Percentiles rank a stretch among this genome's conserved stretches.
Evolutionary conservation across 768 basidiomycete genomes (phyloP).

Genomic region (Boletus sp.): DNA sequence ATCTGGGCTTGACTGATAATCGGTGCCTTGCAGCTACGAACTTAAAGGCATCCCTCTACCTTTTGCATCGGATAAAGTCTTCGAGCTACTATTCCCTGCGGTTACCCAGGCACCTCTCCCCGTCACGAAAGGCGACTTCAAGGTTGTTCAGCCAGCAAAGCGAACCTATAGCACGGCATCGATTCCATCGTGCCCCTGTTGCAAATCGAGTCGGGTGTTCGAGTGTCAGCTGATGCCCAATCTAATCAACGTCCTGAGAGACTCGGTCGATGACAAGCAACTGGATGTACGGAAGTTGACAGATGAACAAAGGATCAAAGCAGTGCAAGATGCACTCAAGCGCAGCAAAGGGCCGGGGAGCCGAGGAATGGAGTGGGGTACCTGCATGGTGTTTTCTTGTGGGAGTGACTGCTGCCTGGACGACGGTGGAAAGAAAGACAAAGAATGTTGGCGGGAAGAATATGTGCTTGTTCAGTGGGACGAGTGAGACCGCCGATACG

Average conservation of each 20-base stretch:
- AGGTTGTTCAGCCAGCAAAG: slow-evolving; percentile 43
- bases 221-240: slow-evolving; percentile 97
- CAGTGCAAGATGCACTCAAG: slow-evolving; percentile 56
- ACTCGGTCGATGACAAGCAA: slow-evolving; percentile 21
- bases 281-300: slow-evolving; percentile 39
- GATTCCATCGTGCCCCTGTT: slow-evolving; percentile 66
- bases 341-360: slow-evolving; percentile 42
- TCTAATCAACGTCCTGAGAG: slow-evolving; percentile 73
- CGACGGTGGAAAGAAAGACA: slow-evolving; percentile 39
- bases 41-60: slow-evolving; percentile 82
- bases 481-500: slow-evolving; percentile 33
- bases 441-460: slow-evolving; percentile 69
- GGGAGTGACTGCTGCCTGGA: slow-evolving; percentile 68
- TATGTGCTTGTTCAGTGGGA: slow-evolving; percentile 77
- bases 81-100: slow-evolving; percentile 69
- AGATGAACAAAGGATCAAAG: slow-evolving; percentile 68
- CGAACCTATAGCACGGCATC: slow-evolving; percentile 53
- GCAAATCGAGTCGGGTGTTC: slow-evolving; percentile 69
- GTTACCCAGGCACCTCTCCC: slow-evolving; percentile 45
- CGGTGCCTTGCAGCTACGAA: slow-evolving; percentile 63
- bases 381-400: slow-evolving; percentile 86
- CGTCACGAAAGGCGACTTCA: slow-evolving; percentile 61
- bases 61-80: slow-evolving; percentile 76
- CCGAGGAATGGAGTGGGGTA: slow-evolving; percentile 93
- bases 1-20: neutral